A percentile compares a stretch with the other conserved stretches of the same genome.
Conservation (phyloP, 768 basidiomycete species). For the Coprinopsis marcescibilis region DNA sequence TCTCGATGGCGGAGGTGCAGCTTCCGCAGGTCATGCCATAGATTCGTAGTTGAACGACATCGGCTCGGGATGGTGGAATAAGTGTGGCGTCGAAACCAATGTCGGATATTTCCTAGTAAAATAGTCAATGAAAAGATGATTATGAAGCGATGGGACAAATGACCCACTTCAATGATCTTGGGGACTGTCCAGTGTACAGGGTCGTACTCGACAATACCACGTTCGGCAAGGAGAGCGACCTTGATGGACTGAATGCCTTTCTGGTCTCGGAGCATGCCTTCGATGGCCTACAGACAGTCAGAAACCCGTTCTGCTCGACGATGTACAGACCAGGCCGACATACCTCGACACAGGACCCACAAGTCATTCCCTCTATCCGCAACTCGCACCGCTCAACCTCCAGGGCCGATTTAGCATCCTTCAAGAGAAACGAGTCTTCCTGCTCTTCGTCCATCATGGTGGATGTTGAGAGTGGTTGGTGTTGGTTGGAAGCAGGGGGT, state of each 20-base stretch:
- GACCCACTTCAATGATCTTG: conserved; percentile 68
- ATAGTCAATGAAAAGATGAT: conserved; percentile 9
- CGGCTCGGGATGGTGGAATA: conserved; percentile 59
- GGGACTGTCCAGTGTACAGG: conserved; percentile 72
- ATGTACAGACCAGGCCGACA: conserved; percentile 17
- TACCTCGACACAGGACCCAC: conserved; percentile 84
- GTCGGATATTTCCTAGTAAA: conserved; percentile 78
- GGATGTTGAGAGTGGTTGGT: conserved; percentile 10
- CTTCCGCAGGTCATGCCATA: conserved; percentile 91
- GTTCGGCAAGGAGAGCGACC: conserved; percentile 96
- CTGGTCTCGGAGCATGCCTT: conserved; percentile 74
- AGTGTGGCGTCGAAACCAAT: conserved; percentile 87
- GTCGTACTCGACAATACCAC: conserved; percentile 88
- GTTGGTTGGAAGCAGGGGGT: conserved; percentile 9
- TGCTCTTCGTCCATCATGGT: conserved; percentile 18
- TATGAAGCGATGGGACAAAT: not conserved
- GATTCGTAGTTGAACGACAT: conserved; percentile 69
- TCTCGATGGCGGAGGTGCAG: conserved; percentile 74
- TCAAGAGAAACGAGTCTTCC: conserved; percentile 18
- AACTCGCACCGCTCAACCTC: conserved; percentile 62
- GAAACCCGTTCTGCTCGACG: not conserved
- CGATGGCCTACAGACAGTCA: conserved; percentile 55
- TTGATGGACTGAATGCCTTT: conserved; percentile 88
- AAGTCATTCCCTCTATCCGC: conserved; percentile 87
- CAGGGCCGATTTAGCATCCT: conserved; percentile 19